These are phyloP conservation scores for Lipomyces japonicus DNA, from an alignment of 805 yeast genomes.

Conservation along the genomic window DNA sequence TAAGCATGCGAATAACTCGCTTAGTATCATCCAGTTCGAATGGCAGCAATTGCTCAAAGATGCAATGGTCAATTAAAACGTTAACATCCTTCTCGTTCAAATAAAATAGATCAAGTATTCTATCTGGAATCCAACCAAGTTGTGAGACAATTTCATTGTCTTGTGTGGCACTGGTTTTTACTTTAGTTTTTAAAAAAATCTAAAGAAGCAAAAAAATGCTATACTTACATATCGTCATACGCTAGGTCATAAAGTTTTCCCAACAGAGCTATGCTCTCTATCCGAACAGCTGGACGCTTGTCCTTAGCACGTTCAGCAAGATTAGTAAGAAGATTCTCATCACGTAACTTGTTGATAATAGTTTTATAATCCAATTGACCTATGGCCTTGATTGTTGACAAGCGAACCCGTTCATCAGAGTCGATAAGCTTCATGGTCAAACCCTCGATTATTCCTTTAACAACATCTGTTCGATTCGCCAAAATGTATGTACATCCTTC, in stretches of 20 bases:
- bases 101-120: conserved; percentile 61
- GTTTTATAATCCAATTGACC: conserved; percentile 43
- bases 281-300: conserved; percentile 60
- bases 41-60: conserved; percentile 63
- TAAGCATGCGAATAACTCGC: conserved; percentile 54
- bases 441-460: conserved; percentile 52
- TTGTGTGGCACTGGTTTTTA: conserved; percentile 22
- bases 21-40: conserved; percentile 40
- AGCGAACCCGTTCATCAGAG: conserved; percentile 68
- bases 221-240: conserved; percentile 32
- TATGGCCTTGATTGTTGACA: conserved; percentile 54
- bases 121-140: conserved; percentile 58
- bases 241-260: conserved; percentile 55
- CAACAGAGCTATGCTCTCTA: conserved; percentile 51
- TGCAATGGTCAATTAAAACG: conserved; percentile 55
- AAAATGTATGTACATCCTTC: conserved; percentile 53
- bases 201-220: not conserved
- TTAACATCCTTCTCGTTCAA: conserved; percentile 69
- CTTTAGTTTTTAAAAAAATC: not conserved
- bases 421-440: conserved; percentile 68
- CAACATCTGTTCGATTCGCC: conserved; percentile 42
- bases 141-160: conserved; percentile 37
- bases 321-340: conserved; percentile 48
- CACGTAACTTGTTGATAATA: conserved; percentile 49
- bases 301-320: conserved; percentile 68